Evolutionary conservation across 495 filamentous ascomycete genomes (phyloP), one percentile per base, ranked within the genome.

Genomic region (Terfezia claveryi): DNA sequence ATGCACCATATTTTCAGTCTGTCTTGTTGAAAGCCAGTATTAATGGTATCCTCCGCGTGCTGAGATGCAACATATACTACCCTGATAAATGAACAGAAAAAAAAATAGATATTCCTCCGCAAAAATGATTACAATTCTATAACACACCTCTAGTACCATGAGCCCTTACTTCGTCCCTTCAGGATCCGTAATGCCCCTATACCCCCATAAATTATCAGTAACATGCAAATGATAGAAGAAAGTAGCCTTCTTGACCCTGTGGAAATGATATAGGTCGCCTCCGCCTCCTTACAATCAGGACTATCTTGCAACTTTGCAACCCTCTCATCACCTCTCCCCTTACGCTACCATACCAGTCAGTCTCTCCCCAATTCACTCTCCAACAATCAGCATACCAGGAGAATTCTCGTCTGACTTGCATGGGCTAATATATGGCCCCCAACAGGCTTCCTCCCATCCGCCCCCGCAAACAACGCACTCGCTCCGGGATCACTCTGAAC

Each of bases 401-500:
- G 72, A 44, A 87, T 74, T 51, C 83, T 73, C 53, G 83, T 87
- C 3, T 82, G 77, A 38, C 80, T 85, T 46, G 83, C 82, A 68
- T 87, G 83, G 50, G 83, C 83, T 44, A 87, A 78, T 57, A 87
- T 76, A 71, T 87, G 83, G 0, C 83, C 83, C 56, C 83, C 83
- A 27, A 84, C 78, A 59, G 77, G 79, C 58, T 83, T 84, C 14
- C 79, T 75, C 54, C 83, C 83, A 70, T 87, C 83, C 37, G 79
- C 83, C 54, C 80, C 79, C 38, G 82, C 79, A 56, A 87, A 87
- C n/a, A 87, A 72, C 37, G 82, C 79, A 67, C 74, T 83, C 1
- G 83, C 83, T 56, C 83, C 82, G n/a, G 83, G 83, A 58, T 87
- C 83, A 53, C 76, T 81, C 68, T 85, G 81, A 49, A 87, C 83